Base-by-base conservation (phyloP, 371 early-diverging fungal species). In the Basidiobolus heterosporus region DNA sequence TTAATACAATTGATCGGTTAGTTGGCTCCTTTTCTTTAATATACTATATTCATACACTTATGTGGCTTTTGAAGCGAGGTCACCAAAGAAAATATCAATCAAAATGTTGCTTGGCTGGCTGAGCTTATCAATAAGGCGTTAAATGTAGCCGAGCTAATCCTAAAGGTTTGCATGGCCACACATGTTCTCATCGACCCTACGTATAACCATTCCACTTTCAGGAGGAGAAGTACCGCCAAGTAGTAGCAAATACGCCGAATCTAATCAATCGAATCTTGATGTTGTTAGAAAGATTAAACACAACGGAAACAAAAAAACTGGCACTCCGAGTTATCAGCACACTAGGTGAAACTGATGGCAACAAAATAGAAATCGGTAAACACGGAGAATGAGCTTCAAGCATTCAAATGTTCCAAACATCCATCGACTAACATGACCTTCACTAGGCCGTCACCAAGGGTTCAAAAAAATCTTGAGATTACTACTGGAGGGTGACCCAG, bases 291-390 rank as follows among this genome's bases (percentile, higher is more conserved):
- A 59, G 52, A 30, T 53, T 55, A 40, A 49, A 50, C 23, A 45
- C 52, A 14, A 48, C 56, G 3, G 57, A 57, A 35, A 57, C 55
- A n/a, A 62, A 59, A 39, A 41, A 57, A 30, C 36, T 55, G 9
- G 38, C 57, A 13, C 49, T 62, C 6, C 57, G 62, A 9, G 60
- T 57, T 37, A 44, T 62, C 21, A 52, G 56, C 2, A 59, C 62
- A n/a, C 54, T 62, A 8, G 60, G 62, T 6, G 60, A 62, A 46
- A 57, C 54, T n/a, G 62, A 62, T 38, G 50, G 55, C n/a, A 59
- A 56, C 41, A 62, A 62, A 51, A 60, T 62, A 21, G 62, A 62
- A 30, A 62, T 62, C 14, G 61, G 61, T 58, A 58, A 16, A n/a
- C 16, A 23, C 19, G 7, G 15, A 14, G n/a, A 8, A 1, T 2